Base-by-base conservation (phyloP, 345 rosid genomes). In the Eucalyptus regnans region DNA sequence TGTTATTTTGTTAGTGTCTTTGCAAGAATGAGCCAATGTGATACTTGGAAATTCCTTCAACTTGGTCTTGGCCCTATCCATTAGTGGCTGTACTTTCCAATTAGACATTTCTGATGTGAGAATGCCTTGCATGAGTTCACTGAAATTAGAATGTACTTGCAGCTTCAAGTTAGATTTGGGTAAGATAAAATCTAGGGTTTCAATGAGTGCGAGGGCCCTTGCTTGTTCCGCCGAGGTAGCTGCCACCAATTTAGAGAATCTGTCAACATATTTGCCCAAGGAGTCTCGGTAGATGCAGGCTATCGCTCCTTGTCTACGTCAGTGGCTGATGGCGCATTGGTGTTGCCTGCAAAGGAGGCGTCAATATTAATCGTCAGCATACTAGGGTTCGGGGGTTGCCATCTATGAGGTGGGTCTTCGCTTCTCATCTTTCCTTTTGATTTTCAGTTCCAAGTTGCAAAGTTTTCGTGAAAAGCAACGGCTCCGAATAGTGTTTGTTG, bases 141-240 rank as follows among this genome's bases (percentile, higher is more conserved):
- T 56, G 5, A 1, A 56, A 3, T 56, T 22, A 56, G 12, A 56
- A 22, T 56, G 12, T 25, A 23, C 64, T 58, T 58, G 13, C 12
- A 58, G 6, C 27, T 58, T 58, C 64, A 9, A 25, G 27, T 58
- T 9, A 9, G 64, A 22, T 25, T 3, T 58, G 1, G 6, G 12
- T 5, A 12, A 25, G 64, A 11, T 29, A 58, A 58, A 58, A 52
- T 52, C 56, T 18, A 52, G 1, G 56, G 56, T 18, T 52, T 18
- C 4, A 18, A 52, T 52, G 56, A 58, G 64, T 2, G 13, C 13
- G 3, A 23, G 29, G 2, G n/a, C n/a, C n/a, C 3, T 11, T 58
- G 64, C 64, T 58, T 58, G 7, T 23, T 58, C 1, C 1, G 0
- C n/a, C 2, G 13, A 58, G 4, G 6, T 58, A 1, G 29, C n/a